Base-by-base conservation (phyloP, 2,329 filamentous ascomycete species). In the Biscogniauxia sp. region DNA sequence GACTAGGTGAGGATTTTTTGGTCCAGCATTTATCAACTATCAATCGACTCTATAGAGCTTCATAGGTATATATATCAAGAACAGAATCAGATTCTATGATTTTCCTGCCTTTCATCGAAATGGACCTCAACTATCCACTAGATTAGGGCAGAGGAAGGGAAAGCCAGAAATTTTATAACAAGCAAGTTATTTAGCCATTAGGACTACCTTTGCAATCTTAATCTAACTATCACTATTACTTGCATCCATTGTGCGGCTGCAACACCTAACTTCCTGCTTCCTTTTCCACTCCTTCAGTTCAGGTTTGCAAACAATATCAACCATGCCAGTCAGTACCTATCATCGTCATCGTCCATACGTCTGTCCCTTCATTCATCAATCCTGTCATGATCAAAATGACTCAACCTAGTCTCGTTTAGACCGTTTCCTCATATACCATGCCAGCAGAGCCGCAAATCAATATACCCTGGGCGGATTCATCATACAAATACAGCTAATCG, bases 401-500 rank as follows among this genome's bases (percentile, higher is more conserved):
- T 45, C 37, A 45, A 45, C 37, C n/a, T 17, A 6, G 37, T 15
- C 17, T n/a, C 11, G 4, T 17, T 3, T n/a, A 45, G 37, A 45
- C 37, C 37, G 4, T 5, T 45, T 45, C 37, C 37, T 45, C 20
- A 54, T 13, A 28, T 54, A 17, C 5, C 52, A 54, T 54, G 11
- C 15, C 54, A 53, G 51, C 49, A 2, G 37, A 59, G 50, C 54
- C 45, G 57, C 51, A 55, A 60, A 66, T 64, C 63, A 55, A 63
- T 65, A 69, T 69, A 67, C 61, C 64, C 59, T 65, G 66, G 61
- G 67, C 62, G 62, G 61, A 67, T 70, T 69, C 64, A 61, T 66
- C 58, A 65, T 73, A 73, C 65, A 67, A 62, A 73, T 72, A 62
- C 70, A 69, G 57, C 53, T 73, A 71, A 69, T 66, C 63, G 66